A percentile compares a stretch with the other conserved stretches of the same genome.
Evolutionary conservation across 75 land plant genomes (phyloP).

Genomic region (Sequoiadendron giganteum): DNA sequence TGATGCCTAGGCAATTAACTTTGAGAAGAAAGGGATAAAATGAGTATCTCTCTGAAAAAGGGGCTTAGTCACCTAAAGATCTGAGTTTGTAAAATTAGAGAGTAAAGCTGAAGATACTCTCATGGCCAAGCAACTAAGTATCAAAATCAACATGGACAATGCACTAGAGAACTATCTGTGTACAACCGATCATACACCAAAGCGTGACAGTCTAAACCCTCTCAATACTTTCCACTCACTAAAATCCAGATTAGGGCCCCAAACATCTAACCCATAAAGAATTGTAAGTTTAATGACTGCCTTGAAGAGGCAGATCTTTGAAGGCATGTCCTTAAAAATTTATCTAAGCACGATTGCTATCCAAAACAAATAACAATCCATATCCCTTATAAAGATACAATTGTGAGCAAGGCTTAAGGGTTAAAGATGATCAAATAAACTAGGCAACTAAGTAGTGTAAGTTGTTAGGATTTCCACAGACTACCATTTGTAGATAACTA

Average conservation of each 20-base stretch:
- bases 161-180: background rate
- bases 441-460: background rate
- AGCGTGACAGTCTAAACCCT: background rate
- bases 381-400: background rate
- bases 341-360: background rate
- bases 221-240: background rate
- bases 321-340: background rate
- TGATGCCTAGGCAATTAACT: background rate
- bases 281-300: background rate
- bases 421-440: background rate
- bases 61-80: background rate
- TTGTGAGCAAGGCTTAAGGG: background rate
- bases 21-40: background rate
- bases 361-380: background rate
- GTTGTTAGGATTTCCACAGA: background rate
- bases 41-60: background rate
- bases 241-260: background rate
- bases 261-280: background rate
- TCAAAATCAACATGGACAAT: background rate
- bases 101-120: background rate
- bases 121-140: background rate
- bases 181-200: background rate
- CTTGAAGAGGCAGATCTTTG: background rate
- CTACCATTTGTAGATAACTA: background rate
- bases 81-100: too few species aligned